Conservation (phyloP, 352 stramenopile genomes). For the Elongisporangium anandrum region DNA sequence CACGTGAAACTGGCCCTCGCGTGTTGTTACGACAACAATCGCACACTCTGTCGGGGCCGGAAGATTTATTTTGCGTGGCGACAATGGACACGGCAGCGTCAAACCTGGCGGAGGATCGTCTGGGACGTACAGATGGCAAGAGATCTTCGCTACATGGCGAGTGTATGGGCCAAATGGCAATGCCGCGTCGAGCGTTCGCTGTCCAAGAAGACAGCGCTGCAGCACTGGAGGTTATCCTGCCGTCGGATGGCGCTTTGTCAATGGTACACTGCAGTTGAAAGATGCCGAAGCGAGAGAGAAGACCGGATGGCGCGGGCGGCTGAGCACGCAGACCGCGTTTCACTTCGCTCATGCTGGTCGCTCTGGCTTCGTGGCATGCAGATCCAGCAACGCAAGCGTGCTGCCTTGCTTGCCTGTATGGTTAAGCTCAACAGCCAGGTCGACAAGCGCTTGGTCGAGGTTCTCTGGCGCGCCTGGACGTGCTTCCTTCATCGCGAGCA, state of each 20-base stretch:
- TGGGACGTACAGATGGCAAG: conserved; percentile 3
- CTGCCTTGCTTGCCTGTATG: conserved; percentile 42
- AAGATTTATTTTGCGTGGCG: conserved; percentile 25
- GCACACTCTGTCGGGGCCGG: conserved; percentile 14
- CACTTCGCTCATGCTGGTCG: conserved; percentile 5
- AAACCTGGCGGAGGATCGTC: conserved; percentile 22
- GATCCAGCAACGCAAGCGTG: conserved; percentile 28
- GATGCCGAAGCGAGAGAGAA: conserved; percentile 1
- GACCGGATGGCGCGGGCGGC: conserved; percentile 10
- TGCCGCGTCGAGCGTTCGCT: conserved; percentile 8
- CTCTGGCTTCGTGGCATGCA: conserved; percentile 17
- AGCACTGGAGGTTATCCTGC: conserved; percentile 3
- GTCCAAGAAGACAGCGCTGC: neutral
- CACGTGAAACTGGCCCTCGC: conserved; percentile 23
- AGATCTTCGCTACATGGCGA: neutral
- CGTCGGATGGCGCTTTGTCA: neutral
- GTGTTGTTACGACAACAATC: conserved; percentile 23
- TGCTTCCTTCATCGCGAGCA: conserved; percentile 5
- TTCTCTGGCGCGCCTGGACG: conserved; percentile 21
- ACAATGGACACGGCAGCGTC: conserved; percentile 9
- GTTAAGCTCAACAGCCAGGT: conserved; percentile 36
- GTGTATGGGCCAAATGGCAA: conserved; percentile 18
- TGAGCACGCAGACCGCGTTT: neutral
- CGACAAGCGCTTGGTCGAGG: conserved; percentile 8
- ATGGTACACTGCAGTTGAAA: neutral